Base-by-base conservation (phyloP, 2,329 filamentous ascomycete genomes). In the Domatiomyces catenatus region DNA sequence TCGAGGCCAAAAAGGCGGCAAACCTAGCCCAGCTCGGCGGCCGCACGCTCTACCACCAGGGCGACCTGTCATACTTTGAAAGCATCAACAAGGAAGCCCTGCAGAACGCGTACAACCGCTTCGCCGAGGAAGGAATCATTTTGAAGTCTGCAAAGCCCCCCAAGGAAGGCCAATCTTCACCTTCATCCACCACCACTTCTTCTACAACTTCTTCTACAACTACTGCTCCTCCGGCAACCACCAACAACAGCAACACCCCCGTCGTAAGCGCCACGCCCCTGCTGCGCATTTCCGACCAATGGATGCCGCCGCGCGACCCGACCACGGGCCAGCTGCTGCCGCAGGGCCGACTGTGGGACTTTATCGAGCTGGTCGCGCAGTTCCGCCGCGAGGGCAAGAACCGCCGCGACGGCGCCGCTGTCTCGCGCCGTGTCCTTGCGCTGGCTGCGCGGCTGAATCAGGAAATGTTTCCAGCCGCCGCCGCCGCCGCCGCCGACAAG, bases 71-170 rank as follows among this genome's bases (percentile, higher is more conserved):
- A 26, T 98, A 98, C 69, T 96, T 95, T 59, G 92, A 98, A 69
- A 89, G 92, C 2, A 90, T 98, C 56, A 98, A 98, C 72, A 95
- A 95, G 61, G 90, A 98, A 66, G 94, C 89, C 0, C 76, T 98
- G 51, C 94, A 92, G 63, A 98, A 98, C 66, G 84, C 89, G 0
- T 95, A 90, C 67, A 75, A 79, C 39, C 80, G 87, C 15, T 94
- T 94, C 61, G 81, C 89, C 59, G 87, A 95, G 62, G 90, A 96
- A 60, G 86, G 88, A 7, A 93, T 96, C 56, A 75, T 96, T 51
- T 71, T 85, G 44, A 76, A 89, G 0, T 39, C 32, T 5, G 75
- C 84, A 26, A 85, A 84, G 60, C 17, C 20, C 15, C 69, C 67
- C 50, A 83, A 81, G 59, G 82, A 83, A 44, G 48, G 49, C 51